Evolutionary conservation across 352 stramenopile species (phyloP).

Genomic region (Phytophthora citrophthora): DNA sequence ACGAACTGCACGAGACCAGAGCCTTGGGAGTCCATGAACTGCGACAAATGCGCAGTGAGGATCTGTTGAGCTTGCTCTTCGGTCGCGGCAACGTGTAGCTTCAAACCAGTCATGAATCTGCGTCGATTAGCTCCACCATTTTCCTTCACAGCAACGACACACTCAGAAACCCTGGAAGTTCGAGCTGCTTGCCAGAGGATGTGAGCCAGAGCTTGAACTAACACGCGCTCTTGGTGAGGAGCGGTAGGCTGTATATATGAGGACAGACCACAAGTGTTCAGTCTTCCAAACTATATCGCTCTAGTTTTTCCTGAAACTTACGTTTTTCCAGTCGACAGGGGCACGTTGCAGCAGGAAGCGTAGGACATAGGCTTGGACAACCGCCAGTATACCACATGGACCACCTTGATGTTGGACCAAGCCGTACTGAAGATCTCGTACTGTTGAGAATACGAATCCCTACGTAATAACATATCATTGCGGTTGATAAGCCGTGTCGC

Average conservation of each 20-base stretch:
- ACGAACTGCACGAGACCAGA: conserved; percentile 82
- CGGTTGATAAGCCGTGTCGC: conserved; percentile 3
- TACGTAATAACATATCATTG: conserved; percentile 29
- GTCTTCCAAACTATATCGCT: conserved; percentile 8
- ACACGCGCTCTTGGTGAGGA: conserved; percentile 42
- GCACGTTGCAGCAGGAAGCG: conserved; percentile 63
- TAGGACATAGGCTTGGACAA: conserved; percentile 93
- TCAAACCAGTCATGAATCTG: conserved; percentile 54
- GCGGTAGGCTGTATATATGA: conserved; percentile 41
- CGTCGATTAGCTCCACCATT: conserved; percentile 7
- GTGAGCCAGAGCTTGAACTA: conserved; percentile 59
- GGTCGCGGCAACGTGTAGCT: conserved; percentile 39
- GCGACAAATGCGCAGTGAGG: conserved; percentile 35
- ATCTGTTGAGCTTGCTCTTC: conserved; percentile 48
- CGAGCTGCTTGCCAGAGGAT: conserved; percentile 72
- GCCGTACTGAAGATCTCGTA: conserved; percentile 78
- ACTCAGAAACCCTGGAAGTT: conserved; percentile 31
- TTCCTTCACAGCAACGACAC: conserved; percentile 47
- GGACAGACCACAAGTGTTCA: conserved; percentile 8
- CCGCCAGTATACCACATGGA: conserved; percentile 94
- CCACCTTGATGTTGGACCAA: conserved; percentile 94
- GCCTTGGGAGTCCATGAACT: conserved; percentile 63
- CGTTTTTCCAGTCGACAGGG: conserved; percentile 66
- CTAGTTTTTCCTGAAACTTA: conserved; percentile 27
- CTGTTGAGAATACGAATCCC: conserved; percentile 74